Percentiles rank a stretch among this genome's conserved stretches.
phyloP scores from a whole-genome alignment of 2,329 filamentous ascomycete species.

The Cryphonectria parasitica region DNA sequence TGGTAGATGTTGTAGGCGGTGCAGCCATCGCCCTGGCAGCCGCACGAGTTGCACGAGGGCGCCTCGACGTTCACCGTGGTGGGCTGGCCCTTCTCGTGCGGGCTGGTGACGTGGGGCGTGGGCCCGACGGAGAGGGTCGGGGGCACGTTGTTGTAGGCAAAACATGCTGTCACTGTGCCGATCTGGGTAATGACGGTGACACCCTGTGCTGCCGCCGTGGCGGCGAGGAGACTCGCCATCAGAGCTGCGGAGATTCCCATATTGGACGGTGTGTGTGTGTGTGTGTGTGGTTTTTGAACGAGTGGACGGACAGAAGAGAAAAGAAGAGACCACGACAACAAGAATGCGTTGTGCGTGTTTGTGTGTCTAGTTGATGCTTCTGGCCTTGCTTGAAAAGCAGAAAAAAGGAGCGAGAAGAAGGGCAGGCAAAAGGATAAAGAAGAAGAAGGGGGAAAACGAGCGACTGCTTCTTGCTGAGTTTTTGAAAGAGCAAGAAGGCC shows the following conservation, averaged over 20 bases:
- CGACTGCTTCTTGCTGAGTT: not conserved
- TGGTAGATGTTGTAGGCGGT: slow-evolving; percentile 11
- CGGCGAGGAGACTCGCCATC: not conserved
- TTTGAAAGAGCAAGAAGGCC: not conserved
- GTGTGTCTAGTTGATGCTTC: not conserved
- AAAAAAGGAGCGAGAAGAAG: not conserved
- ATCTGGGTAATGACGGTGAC: not conserved
- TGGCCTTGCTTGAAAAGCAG: not conserved
- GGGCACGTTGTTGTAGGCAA: not conserved
- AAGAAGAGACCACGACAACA: not conserved
- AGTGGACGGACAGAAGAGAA: slow-evolving; percentile 9
- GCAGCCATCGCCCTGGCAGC: slow-evolving; percentile 18
- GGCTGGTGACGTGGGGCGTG: slow-evolving; percentile 1
- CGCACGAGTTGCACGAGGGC: slow-evolving; percentile 15
- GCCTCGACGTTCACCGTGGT: slow-evolving; percentile 17
- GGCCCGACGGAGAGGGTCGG: not conserved
- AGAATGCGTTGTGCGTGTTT: not conserved
- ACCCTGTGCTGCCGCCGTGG: slow-evolving; percentile 2
- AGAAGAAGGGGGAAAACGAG: not conserved
- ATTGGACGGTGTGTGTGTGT: not conserved
- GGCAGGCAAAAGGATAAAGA: not conserved
- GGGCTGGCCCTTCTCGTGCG: not conserved
- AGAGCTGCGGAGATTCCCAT: slow-evolving; percentile 11
- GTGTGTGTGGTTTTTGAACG: not conserved
- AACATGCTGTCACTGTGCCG: slow-evolving; percentile 7